Percentiles rank a stretch among this genome's conserved stretches.
Evolutionary conservation across 495 filamentous ascomycete species (phyloP).

Genomic region (Beverwykella pulmonaria): DNA sequence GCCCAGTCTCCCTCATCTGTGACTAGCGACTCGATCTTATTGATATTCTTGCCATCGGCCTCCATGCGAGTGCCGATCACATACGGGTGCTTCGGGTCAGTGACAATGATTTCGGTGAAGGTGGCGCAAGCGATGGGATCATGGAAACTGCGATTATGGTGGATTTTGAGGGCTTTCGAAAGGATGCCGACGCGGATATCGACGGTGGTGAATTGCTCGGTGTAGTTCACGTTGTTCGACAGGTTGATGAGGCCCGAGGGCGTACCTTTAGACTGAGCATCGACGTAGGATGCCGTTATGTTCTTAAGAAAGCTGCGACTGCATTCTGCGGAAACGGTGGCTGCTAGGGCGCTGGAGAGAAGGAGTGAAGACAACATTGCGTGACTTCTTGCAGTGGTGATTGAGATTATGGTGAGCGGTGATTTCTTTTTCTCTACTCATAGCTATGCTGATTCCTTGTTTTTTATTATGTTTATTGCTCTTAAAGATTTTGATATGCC

Average conservation of each 20-base stretch:
- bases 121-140: slow-evolving; percentile 26
- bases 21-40: slow-evolving; percentile 24
- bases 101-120: slow-evolving; percentile 34
- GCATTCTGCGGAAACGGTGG: slow-evolving; percentile 14
- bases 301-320: slow-evolving; percentile 17
- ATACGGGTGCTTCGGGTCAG: slow-evolving; percentile 21
- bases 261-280: slow-evolving; percentile 11
- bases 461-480: neutral
- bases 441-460: neutral
- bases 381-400: neutral
- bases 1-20: slow-evolving; percentile 31
- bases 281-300: slow-evolving; percentile 8
- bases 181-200: slow-evolving; percentile 17
- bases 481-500: neutral
- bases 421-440: neutral
- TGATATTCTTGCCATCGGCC: slow-evolving; percentile 25
- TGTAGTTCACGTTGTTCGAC: slow-evolving; percentile 11
- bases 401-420: neutral
- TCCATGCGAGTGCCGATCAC: slow-evolving; percentile 32
- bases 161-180: slow-evolving; percentile 21
- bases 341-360: slow-evolving; percentile 2
- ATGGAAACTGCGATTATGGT: slow-evolving; percentile 10
- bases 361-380: slow-evolving; percentile 3
- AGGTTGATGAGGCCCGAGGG: neutral
- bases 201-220: slow-evolving; percentile 21